phyloP scores from a whole-genome alignment of 371 early-diverging fungal species.

The Mycotypha africana region DNA sequence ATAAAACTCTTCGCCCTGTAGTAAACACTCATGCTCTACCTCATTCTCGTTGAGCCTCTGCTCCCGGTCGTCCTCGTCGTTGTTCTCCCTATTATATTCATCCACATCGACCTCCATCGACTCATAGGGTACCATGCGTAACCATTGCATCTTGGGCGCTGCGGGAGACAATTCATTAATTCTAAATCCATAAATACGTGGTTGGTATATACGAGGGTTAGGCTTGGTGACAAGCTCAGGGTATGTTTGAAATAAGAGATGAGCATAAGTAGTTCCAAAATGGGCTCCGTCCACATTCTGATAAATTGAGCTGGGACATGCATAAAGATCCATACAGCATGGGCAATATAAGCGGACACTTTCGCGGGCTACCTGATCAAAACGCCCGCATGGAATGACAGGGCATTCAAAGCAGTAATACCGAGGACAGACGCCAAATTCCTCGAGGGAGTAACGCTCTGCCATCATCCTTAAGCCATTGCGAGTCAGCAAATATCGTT shows the following conservation, averaged over 20 bases:
- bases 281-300: conserved; percentile 87
- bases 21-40: neutral
- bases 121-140: conserved; percentile 53
- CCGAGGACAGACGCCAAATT: conserved; percentile 86
- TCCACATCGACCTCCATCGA: conserved; percentile 26
- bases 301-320: conserved; percentile 69
- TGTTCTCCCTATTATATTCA: conserved; percentile 23
- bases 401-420: conserved; percentile 71
- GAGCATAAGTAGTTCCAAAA: conserved; percentile 95
- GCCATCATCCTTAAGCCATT: conserved; percentile 75
- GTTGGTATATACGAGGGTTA: conserved; percentile 59
- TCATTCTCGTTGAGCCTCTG: neutral
- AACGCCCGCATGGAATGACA: conserved; percentile 81
- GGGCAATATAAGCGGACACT: conserved; percentile 79
- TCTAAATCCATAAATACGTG: conserved; percentile 82
- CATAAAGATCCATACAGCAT: conserved; percentile 83
- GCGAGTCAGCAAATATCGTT: conserved; percentile 76
- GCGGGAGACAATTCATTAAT: conserved; percentile 54
- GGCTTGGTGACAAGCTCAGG: conserved; percentile 66
- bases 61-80: neutral
- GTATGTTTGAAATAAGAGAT: conserved; percentile 84
- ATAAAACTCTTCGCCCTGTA: too few relatives aligned
- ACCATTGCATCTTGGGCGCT: conserved; percentile 80
- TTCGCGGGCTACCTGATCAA: conserved; percentile 63
- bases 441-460: conserved; percentile 64